Base-by-base conservation (phyloP, 306 rosid genomes). In the Acacia confusa region DNA sequence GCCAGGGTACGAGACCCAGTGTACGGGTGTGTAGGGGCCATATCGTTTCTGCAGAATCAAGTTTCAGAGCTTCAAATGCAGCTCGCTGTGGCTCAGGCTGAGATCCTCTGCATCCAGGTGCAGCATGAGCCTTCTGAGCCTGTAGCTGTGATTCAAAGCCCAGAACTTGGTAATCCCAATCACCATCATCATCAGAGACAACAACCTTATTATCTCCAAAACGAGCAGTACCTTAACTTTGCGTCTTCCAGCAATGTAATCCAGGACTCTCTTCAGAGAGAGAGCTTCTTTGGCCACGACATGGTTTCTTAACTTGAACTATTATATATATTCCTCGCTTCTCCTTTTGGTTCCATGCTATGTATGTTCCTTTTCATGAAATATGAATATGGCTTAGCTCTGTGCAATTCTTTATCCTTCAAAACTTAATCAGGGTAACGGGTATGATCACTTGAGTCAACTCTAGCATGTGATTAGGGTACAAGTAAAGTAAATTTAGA, bases 1-100 rank as follows among this genome's bases (percentile, higher is more conserved):
- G 99, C 99, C 43, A 91, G 99, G 83, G 84, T 87, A 52, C 50
- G 95, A n/a, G 97, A 95, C 84, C 99, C 99, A 2, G 97, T 95
- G 9, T 95, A 93, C 20, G 99, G 99, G 0, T 92, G 98, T 28
- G 98, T 92, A 20, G 98, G 99, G 75, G 97, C 91, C 55, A 92
- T 95, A 48, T 92, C 97, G 0, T 88, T 76, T 82, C 78, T 95
- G 19, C 99, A 95, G 76, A 93, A 87, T 76, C 94, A 95, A 69
- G 98, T 93, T 24, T 87, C 98, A 4, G 92, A 95, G 79, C 93
- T 95, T 20, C 96, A 95, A 76, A 95, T 92, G 99, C 97, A 95
- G 72, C 93, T 95, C 15, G 96, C 99, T 3, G 88, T 93, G 67
- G 99, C 96, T 64, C 94, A 95, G 55, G 94, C 99, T 19, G 98